Evolutionary conservation across 2,329 filamentous ascomycete species (phyloP), one percentile per base, ranked within the genome.

Genomic region (Thielaviopsis ethacetica): DNA sequence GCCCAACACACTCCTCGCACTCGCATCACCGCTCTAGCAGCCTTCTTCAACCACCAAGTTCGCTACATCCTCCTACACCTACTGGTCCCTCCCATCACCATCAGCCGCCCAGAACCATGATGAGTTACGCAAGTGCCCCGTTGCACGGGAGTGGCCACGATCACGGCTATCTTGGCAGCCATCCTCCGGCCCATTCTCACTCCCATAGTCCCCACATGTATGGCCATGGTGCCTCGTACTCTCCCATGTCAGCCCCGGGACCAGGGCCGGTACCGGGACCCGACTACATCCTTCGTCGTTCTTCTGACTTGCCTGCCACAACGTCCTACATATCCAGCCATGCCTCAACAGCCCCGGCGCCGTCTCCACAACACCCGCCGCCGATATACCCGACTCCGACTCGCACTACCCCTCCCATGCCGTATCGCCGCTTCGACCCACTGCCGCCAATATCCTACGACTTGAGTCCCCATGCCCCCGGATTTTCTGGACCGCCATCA

Each of bases 81-180:
- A 58, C 50, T 19, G 10, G 34, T 17, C 24, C 9, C 26, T 38
- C 17, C 21, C 34, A 27, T 50, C 22, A 3, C 50, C 41, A 57
- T 30, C 38, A 53, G 27, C 55, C 61, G 24, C 9, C 54, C n/a
- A 44, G n/a, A 38, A 57, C 49, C 17, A 60, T 60, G 59, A 57
- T 57, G 41, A 50, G 50, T 22, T 60, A 57, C 41, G 57, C 59
- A 7, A 57, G 38, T 49, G 34, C 59, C 30, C 54, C 59, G 15
- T 34, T 57, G 15, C 54, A 53, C 21, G 17, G 54, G 27, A 49
- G 17, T 6, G 15, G 24, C 41, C 21, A 54, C 17, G 51, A 60
- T 27, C 59, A 54, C 12, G 54, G 57, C 41, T 52, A 49, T 22
- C 47, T 54, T 24, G 19, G 49, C 21, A 26, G 38, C 2, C 58